These are phyloP conservation scores for Cladosporium cucumerinum DNA, from an alignment of 2,329 filamentous ascomycete species.

Conservation along the genomic window DNA sequence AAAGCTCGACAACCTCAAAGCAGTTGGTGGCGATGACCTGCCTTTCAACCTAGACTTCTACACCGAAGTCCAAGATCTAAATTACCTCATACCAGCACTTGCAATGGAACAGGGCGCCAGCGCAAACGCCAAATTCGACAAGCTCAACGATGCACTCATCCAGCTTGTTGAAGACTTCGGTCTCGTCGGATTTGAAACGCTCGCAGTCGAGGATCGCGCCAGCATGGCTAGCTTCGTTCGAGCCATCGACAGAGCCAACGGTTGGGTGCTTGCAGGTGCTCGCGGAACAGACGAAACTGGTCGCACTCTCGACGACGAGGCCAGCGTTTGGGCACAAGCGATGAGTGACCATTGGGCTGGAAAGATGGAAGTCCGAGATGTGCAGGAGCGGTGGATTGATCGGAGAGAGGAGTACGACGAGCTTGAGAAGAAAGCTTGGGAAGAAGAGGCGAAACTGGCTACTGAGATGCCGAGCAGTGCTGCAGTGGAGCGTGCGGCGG, in stretches of 20 bases:
- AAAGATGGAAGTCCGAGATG: slow-evolving; percentile 77
- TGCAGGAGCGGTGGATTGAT: slow-evolving; percentile 96
- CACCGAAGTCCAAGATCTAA: slow-evolving; percentile 92
- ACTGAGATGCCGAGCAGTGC: slow-evolving; percentile 29
- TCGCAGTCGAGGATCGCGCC: slow-evolving; percentile 94
- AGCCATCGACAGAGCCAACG: slow-evolving; percentile 85
- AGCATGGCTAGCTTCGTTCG: slow-evolving; percentile 91
- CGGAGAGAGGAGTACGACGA: slow-evolving; percentile 83
- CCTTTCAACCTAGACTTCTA: slow-evolving; percentile 97
- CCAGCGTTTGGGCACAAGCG: slow-evolving; percentile 89
- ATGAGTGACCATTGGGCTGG: slow-evolving; percentile 67
- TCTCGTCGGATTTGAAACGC: slow-evolving; percentile 84
- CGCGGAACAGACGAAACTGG: slow-evolving; percentile 79
- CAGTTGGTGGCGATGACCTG: slow-evolving; percentile 67
- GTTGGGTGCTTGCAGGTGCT: slow-evolving; percentile 86
- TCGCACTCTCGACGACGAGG: slow-evolving; percentile 31
- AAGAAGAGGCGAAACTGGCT: slow-evolving; percentile 61
- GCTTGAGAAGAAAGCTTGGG: slow-evolving; percentile 69
- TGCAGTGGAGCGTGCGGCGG: slow-evolving; percentile 19
- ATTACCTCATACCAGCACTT: slow-evolving; percentile 76
- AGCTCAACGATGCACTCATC: slow-evolving; percentile 81
- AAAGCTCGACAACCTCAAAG: slow-evolving; percentile 90
- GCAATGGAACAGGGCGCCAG: slow-evolving; percentile 64
- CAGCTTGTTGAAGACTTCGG: slow-evolving; percentile 85
- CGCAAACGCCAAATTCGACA: slow-evolving; percentile 63